Conservation (phyloP, 805 yeast genomes). For the Starmerella tilneyi region DNA sequence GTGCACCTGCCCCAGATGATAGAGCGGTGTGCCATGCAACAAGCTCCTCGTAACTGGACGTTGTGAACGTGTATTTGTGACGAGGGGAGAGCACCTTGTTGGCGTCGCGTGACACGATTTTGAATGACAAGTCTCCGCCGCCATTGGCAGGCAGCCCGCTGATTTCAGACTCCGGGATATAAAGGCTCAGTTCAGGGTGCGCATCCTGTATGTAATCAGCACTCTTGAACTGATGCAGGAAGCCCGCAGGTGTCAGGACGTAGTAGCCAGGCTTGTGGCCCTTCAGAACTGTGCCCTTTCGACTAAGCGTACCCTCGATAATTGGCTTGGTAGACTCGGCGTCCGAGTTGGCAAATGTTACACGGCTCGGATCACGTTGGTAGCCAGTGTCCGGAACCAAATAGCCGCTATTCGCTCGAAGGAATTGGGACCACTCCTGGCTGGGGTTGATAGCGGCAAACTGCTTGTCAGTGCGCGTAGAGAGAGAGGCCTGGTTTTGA, state of each 20-base stretch:
- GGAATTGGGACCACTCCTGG: constrained; percentile 40
- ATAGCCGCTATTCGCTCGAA: constrained; percentile 27
- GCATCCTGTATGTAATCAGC: constrained; percentile 36
- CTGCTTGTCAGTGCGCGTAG: constrained; percentile 28
- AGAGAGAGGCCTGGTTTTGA: constrained; percentile 27
- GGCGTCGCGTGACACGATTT: constrained; percentile 38
- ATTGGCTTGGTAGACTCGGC: constrained; percentile 38
- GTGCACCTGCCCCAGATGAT: constrained; percentile 24
- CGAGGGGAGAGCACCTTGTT: constrained; percentile 28
- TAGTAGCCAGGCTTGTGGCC: constrained; percentile 37
- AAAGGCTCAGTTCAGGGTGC: constrained; percentile 39
- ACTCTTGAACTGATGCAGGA: constrained; percentile 37
- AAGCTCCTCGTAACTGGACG: constrained; percentile 39
- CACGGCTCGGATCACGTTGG: constrained; percentile 34
- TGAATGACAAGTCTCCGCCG: constrained; percentile 35
- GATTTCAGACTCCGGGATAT: constrained; percentile 40
- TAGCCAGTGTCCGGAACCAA: constrained; percentile 31
- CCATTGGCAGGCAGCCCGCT: constrained; percentile 30
- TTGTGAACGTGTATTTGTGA: constrained; percentile 36
- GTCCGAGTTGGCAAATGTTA: constrained; percentile 35
- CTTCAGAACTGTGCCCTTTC: constrained; percentile 38
- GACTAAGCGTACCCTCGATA: constrained; percentile 39
- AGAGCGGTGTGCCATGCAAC: constrained; percentile 39
- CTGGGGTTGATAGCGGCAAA: constrained; percentile 33
- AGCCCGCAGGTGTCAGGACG: constrained; percentile 40